These are phyloP conservation scores for Collybiopsis confluens DNA, from an alignment of 768 basidiomycete species.

Conservation along the genomic window DNA sequence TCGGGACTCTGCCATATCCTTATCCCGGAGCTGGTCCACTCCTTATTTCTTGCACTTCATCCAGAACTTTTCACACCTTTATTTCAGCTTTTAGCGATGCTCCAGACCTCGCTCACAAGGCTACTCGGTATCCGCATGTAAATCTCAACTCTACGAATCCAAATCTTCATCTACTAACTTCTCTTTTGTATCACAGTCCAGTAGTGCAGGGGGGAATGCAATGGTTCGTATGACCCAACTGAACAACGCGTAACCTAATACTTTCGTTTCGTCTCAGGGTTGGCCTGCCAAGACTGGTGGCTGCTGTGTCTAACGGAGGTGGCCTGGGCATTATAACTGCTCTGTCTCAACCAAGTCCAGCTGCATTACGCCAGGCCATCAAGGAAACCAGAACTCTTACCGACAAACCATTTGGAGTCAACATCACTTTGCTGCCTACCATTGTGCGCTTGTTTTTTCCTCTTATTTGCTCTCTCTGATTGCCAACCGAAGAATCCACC, in stretches of 20 bases:
- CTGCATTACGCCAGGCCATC: conserved; percentile 76
- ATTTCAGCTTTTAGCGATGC: too few relatives aligned
- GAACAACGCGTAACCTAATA: background rate
- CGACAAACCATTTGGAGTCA: conserved; percentile 77
- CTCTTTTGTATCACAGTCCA: conserved; percentile 41
- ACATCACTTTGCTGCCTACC: conserved; percentile 81
- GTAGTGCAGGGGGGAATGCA: conserved; percentile 90
- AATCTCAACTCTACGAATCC: background rate
- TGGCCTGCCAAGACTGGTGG: conserved; percentile 67
- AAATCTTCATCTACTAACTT: conserved; percentile 4
- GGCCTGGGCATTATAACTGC: conserved; percentile 85
- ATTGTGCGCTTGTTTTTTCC: conserved; percentile 32
- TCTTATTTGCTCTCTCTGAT: background rate
- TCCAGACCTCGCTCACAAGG: conserved; percentile 58
- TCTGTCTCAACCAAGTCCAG: conserved; percentile 82
- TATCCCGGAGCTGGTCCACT: too few relatives aligned
- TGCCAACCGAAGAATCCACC: conserved; percentile 82
- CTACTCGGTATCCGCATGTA: conserved; percentile 65
- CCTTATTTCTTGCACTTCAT: too few relatives aligned
- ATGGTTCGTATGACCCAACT: conserved; percentile 51
- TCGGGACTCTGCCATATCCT: too few relatives aligned
- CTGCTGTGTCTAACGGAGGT: conserved; percentile 80
- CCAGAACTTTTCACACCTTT: too few relatives aligned
- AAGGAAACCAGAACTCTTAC: conserved; percentile 69
- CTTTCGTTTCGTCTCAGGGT: conserved; percentile 48